A percentile compares a stretch with the other conserved stretches of the same genome.
phyloP scores from a whole-genome alignment of 1,284 basidiomycete genomes.

The Mycena citricolor region DNA sequence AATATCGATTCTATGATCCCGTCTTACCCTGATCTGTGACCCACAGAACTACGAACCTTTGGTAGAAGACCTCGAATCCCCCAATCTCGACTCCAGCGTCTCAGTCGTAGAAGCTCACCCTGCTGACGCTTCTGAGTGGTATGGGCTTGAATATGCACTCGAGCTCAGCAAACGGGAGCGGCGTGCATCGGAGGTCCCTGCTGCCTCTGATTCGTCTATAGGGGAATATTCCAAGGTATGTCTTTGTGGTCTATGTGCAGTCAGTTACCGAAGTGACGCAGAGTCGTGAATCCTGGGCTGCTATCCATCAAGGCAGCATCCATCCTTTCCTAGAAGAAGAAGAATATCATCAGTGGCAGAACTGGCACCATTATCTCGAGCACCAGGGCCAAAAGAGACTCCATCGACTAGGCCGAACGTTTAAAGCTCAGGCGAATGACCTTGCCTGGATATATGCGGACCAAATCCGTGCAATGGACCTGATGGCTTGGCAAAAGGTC shows the following conservation, averaged over 20 bases:
- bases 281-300: slow-evolving; percentile 47
- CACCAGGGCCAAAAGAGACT: slow-evolving; percentile 35
- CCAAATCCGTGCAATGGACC: slow-evolving; percentile 35
- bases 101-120: background rate
- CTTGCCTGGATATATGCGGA: slow-evolving; percentile 38
- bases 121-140: slow-evolving; percentile 38
- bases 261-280: slow-evolving; percentile 17
- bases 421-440: slow-evolving; percentile 35
- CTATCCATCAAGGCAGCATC: slow-evolving; percentile 37
- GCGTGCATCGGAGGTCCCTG: slow-evolving; percentile 32
- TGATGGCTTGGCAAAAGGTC: slow-evolving; percentile 35
- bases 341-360: slow-evolving; percentile 39
- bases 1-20: background rate
- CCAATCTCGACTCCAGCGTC: background rate
- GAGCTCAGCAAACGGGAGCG: slow-evolving; percentile 42
- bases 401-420: slow-evolving; percentile 35
- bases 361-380: slow-evolving; percentile 39
- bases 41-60: slow-evolving; percentile 16
- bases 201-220: slow-evolving; percentile 26
- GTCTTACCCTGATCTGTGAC: background rate
- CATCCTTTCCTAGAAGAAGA: slow-evolving; percentile 40
- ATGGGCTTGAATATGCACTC: slow-evolving; percentile 44
- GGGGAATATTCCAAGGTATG: slow-evolving; percentile 45
- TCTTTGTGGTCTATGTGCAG: background rate
- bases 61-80: slow-evolving; percentile 13